Base-by-base conservation (phyloP, 2,329 filamentous ascomycete genomes). In the Pseudodiploospora longispora region DNA sequence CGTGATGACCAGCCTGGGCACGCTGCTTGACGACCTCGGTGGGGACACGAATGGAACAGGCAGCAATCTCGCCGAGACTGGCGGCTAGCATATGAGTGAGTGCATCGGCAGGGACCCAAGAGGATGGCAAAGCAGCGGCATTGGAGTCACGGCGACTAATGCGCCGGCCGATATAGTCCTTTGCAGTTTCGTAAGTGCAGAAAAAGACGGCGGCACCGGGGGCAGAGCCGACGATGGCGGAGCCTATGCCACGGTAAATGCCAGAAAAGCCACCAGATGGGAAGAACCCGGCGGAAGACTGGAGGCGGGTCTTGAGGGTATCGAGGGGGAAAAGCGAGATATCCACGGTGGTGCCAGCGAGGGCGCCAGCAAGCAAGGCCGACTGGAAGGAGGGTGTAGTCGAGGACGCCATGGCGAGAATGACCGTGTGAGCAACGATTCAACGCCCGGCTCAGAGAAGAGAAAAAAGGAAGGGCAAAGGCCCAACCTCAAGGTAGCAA, bases 1-100 rank as follows among this genome's bases (percentile, higher is more conserved):
- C 81, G 66, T 90, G 83, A 57, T 90, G 82, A 5, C 82, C 81
- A 0, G 93, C 93, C 67, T 98, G 93, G 12, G 93, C 90, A 47
- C 94, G 78, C 73, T 97, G 93, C 76, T 98, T 98, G 57, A 98
- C 78, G 4, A 98, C 93, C 63, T 98, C 93, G 0, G 90, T 97
- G 6, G 93, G 93, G 19, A 98, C 93, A 43, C 93, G 75, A 6
- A 98, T 82, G 1, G 89, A 82, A 65, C 93, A 98, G 1, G 93
- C 94, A 3, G 91, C 88, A 2, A 97, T 74, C 66, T 98, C 93
- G 42, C 93, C 94, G 38, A 90, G 60, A 37, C 80, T 86, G 1
- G 90, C 93, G 1, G 93, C 90, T 1, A 83, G 60, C 81, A 96
- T 96, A 67, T 96, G 90, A 33, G 76, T 70, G 33, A 76, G 49